Percentiles rank a stretch among this genome's conserved stretches.
phyloP scores from a whole-genome alignment of 2,329 filamentous ascomycete species.

The Leptoxyphium fumago region DNA sequence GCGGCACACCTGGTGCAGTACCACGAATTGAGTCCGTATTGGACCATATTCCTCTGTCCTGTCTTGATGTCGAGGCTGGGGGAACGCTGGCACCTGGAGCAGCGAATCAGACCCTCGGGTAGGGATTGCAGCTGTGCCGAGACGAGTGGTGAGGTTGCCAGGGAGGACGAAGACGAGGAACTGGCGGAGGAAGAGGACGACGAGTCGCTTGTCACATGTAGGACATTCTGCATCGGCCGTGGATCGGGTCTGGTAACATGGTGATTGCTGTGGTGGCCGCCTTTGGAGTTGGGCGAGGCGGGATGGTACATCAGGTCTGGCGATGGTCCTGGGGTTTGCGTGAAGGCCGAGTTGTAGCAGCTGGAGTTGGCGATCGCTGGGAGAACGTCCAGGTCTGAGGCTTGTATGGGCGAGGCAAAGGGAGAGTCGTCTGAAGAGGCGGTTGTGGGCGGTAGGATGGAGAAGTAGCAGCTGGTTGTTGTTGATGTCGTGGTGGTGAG shows the following conservation, averaged over 20 bases:
- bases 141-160: constrained; percentile 6
- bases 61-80: constrained; percentile 19
- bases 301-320: constrained; percentile 2
- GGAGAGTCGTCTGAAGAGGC: constrained; percentile 1
- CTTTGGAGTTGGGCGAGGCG: constrained; percentile 17
- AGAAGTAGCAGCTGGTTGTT: constrained; percentile 3
- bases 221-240: constrained; percentile 17
- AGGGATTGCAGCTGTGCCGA: constrained; percentile 3
- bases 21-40: constrained; percentile 23
- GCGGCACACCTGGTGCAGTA: constrained; percentile 23
- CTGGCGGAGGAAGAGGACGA: constrained; percentile 10
- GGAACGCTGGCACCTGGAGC: constrained; percentile 22
- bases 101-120: constrained; percentile 14
- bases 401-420: not conserved
- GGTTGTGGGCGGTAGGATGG: constrained; percentile 1
- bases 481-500: not conserved
- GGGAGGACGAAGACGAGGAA: constrained; percentile 7
- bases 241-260: constrained; percentile 14
- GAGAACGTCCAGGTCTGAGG: not conserved
- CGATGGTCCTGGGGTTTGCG: not conserved
- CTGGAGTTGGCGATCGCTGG: not conserved
- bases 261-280: constrained; percentile 12
- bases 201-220: constrained; percentile 18
- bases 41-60: constrained; percentile 22
- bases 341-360: not conserved